Conservation (phyloP, 2,329 filamentous ascomycete genomes). For the Alternaria sp. region DNA sequence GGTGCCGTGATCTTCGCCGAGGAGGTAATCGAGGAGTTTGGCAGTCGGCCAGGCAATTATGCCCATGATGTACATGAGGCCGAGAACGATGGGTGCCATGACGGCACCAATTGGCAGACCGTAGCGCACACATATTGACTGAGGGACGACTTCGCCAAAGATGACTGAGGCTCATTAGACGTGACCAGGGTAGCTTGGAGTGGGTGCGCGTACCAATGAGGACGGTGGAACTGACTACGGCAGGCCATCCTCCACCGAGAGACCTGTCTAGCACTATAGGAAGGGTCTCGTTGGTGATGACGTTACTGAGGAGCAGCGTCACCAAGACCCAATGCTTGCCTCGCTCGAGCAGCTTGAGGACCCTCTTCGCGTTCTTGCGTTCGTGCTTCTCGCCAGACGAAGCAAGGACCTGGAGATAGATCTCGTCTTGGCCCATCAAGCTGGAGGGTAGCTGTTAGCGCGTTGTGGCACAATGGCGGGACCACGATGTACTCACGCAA, state of each 20-base stretch:
- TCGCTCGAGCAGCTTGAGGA: conserved; percentile 79
- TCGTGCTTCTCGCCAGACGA: conserved; percentile 86
- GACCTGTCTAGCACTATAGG: conserved; percentile 95
- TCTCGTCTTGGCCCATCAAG: conserved; percentile 82
- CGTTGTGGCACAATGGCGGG: conserved; percentile 11
- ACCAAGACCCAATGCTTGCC: conserved; percentile 99
- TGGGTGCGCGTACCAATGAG: conserved; percentile 75
- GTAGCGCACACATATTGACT: conserved; percentile 95
- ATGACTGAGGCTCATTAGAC: conserved; percentile 70
- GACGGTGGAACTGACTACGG: conserved; percentile 90
- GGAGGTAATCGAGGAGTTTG: conserved; percentile 89
- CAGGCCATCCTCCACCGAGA: conserved; percentile 91
- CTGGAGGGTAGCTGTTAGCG: conserved; percentile 48
- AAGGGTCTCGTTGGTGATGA: conserved; percentile 92
- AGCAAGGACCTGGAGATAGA: conserved; percentile 94
- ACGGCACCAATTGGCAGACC: conserved; percentile 93
- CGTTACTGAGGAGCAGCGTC: conserved; percentile 90
- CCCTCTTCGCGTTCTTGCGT: conserved; percentile 81
- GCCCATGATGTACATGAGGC: conserved; percentile 90
- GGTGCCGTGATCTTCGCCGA: conserved; percentile 94
- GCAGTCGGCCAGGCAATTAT: conserved; percentile 94
- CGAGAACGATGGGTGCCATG: conserved; percentile 86
- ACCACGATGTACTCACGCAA: conserved; percentile 66
- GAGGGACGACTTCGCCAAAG: conserved; percentile 95
- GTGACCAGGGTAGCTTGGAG: background rate